These are phyloP conservation scores for Colletotrichum sp. DNA, from an alignment of 2,329 filamentous ascomycete species.

Conservation along the genomic window DNA sequence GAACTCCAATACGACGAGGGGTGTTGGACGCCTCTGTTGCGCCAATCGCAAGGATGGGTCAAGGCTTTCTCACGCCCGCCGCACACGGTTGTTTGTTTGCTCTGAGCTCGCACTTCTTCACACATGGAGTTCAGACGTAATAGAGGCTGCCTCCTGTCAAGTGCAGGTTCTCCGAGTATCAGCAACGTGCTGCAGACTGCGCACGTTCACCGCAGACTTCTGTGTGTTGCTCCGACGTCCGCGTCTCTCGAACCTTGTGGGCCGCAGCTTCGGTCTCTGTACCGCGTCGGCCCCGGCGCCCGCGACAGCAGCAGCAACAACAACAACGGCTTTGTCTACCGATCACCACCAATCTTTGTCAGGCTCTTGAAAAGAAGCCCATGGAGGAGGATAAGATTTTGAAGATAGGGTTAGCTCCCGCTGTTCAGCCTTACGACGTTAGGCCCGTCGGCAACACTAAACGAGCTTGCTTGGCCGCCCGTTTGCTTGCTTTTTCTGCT, in stretches of 20 bases:
- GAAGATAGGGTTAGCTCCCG: neutral
- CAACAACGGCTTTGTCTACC: neutral
- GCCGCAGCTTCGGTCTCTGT: neutral
- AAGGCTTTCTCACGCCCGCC: neutral
- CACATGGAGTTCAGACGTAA: neutral
- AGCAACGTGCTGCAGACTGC: neutral
- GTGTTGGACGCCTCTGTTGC: neutral
- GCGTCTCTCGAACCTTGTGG: neutral
- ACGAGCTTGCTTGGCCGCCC: neutral
- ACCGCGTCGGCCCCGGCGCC: neutral
- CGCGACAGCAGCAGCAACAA: neutral
- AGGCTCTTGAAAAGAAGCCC: neutral
- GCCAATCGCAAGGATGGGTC: neutral
- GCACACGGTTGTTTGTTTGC: neutral
- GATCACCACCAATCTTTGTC: neutral
- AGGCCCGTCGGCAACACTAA: neutral
- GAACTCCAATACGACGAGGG: neutral
- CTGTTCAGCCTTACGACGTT: conserved; percentile 9
- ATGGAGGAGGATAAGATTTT: neutral
- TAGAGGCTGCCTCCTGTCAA: neutral
- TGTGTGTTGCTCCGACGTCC: neutral
- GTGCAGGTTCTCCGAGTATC: neutral
- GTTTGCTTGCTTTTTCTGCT: conserved; percentile 12
- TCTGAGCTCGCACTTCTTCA: neutral
- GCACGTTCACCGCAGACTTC: neutral